Percentiles rank a stretch among this genome's conserved stretches.
These are phyloP conservation scores for Silene uniflora DNA, from an alignment of 148 eudicot species.

Conservation along the genomic window DNA sequence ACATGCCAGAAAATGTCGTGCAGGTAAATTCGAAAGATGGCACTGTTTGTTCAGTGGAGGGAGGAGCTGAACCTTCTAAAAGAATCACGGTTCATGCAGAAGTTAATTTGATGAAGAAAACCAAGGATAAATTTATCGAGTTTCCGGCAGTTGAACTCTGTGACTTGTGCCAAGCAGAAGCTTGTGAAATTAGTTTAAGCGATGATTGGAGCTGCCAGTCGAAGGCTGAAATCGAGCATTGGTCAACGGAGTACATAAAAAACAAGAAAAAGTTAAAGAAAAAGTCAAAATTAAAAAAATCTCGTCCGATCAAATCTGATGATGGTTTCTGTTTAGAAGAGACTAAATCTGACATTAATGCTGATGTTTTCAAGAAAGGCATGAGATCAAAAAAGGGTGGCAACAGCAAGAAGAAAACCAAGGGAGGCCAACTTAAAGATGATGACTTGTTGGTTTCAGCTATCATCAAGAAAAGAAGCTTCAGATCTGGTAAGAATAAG, in stretches of 20 bases:
- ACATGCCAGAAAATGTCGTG: constrained; percentile 28
- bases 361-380: constrained; percentile 26
- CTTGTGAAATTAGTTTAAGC: neutral
- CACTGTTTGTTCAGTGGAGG: constrained; percentile 23
- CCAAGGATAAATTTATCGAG: constrained; percentile 31
- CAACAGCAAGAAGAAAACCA: constrained; percentile 33
- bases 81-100: constrained; percentile 12
- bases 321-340: constrained; percentile 20
- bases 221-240: constrained; percentile 14
- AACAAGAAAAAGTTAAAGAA: constrained; percentile 23
- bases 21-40: constrained; percentile 21
- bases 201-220: constrained; percentile 7
- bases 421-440: constrained; percentile 51
- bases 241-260: constrained; percentile 15
- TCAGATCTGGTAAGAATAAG: constrained; percentile 30
- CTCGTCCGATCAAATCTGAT: neutral
- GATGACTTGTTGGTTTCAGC: constrained; percentile 72
- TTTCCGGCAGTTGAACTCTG: constrained; percentile 28
- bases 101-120: constrained; percentile 26
- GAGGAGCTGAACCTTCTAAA: constrained; percentile 25
- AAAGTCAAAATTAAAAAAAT: constrained; percentile 14
- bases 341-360: constrained; percentile 9
- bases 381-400: constrained; percentile 21
- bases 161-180: constrained; percentile 17
- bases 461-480: constrained; percentile 49